Evolutionary conservation across 2,329 filamentous ascomycete species (phyloP), one percentile per base, ranked within the genome.

Genomic region (Exophiala viscosa): DNA sequence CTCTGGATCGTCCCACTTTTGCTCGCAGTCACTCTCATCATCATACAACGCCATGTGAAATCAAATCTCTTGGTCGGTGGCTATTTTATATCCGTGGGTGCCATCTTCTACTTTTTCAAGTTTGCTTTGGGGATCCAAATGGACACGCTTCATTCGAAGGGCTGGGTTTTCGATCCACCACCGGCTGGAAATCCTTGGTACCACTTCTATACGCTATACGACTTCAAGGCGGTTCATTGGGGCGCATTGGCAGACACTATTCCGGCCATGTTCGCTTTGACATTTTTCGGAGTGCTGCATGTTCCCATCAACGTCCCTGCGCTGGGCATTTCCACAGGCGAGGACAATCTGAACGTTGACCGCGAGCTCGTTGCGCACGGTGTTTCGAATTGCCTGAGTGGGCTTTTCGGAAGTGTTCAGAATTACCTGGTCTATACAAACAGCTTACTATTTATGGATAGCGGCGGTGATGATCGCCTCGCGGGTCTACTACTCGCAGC

Each of bases 371-470:
- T 91, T 65, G 84, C 95, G 39, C 93, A 99, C 65, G 93, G 93
- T 2, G 82, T 93, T 61, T 96, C 92, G 1, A 99, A 99, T 70
- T 86, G 91, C 14, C 63, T 97, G 9, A 97, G 92, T 7, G 93
- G 93, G 2, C 82, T 86, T 58, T 76, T 83, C 10, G 93, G 93
- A 10, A 96, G 91, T 66, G 95, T 99, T 54, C 83, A 86, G 70
- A 99, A 99, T 69, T 99, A 99, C 66, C 80, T 99, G 1, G 93
- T 99, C 0, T 99, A 97, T 65, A 92, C 92, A 53, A 99, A 99
- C 67, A 96, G 90, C 58, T 82, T 96, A n/a, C 84, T 99, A 51
- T 97, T 99, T 70, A 95, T 97, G 67, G 84, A 88, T 20, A 95
- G 90, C 42, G 93, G 93, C 13, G 93, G 92, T 15, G 84, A 95